Conservation (phyloP, 768 basidiomycete genomes). For the Phlebiopsis flavidoalba region DNA sequence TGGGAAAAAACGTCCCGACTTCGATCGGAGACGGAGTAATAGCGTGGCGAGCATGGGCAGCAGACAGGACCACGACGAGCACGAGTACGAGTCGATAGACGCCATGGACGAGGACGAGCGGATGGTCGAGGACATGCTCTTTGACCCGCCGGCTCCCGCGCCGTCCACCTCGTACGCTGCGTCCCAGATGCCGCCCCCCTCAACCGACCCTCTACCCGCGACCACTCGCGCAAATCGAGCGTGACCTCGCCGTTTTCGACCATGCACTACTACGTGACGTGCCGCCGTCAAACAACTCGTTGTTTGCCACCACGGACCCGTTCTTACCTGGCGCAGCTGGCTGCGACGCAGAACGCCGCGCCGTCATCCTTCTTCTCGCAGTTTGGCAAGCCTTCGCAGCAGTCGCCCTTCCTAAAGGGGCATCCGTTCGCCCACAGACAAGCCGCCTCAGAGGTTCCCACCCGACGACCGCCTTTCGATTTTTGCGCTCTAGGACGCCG, state of each 20-base stretch:
- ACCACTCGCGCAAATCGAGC: slow-evolving; percentile 20
- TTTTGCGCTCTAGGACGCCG: not conserved
- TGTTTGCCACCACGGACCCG: slow-evolving; percentile 44
- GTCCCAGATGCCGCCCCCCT: slow-evolving; percentile 3
- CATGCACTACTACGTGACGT: slow-evolving; percentile 21
- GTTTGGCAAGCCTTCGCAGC: slow-evolving; percentile 31
- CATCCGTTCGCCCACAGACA: slow-evolving; percentile 6
- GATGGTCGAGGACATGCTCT: slow-evolving; percentile 42
- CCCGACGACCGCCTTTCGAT: slow-evolving; percentile 1
- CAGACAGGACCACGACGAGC: slow-evolving; percentile 1
- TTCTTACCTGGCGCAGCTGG: slow-evolving; percentile 43
- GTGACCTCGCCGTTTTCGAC: slow-evolving; percentile 12
- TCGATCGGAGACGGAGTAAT: slow-evolving; percentile 24
- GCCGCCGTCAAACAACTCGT: slow-evolving; percentile 25
- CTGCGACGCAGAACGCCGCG: slow-evolving; percentile 24
- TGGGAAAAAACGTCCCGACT: slow-evolving; percentile 19
- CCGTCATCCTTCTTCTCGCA: slow-evolving; percentile 33
- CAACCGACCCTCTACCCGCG: slow-evolving; percentile 17
- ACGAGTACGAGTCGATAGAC: slow-evolving; percentile 24
- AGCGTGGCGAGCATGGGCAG: slow-evolving; percentile 18
- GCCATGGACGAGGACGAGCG: slow-evolving; percentile 41
- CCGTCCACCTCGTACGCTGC: slow-evolving; percentile 4
- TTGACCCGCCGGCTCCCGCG: slow-evolving; percentile 24
- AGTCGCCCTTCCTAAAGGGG: slow-evolving; percentile 33
- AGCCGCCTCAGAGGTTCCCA: not conserved